Evolutionary conservation across 2,329 filamentous ascomycete genomes (phyloP).

Genomic region (Blastomyces percursus): DNA sequence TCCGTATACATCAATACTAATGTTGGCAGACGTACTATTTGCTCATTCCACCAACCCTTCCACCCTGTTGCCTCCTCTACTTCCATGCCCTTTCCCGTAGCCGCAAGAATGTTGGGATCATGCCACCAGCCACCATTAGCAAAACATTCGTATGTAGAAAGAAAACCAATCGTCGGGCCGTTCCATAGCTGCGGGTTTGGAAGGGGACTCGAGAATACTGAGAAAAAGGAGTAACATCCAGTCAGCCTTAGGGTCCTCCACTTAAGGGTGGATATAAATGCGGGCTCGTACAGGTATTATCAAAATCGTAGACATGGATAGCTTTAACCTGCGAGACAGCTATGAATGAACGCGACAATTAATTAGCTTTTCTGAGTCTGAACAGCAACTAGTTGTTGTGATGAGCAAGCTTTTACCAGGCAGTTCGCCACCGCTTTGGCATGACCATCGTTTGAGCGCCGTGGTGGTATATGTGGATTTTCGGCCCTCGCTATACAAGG

Average conservation of each 20-base stretch:
- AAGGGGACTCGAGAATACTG: constrained; percentile 82
- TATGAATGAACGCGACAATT: constrained; percentile 19
- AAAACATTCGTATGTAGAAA: constrained; percentile 66
- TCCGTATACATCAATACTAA: constrained; percentile 7
- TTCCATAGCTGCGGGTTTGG: constrained; percentile 87
- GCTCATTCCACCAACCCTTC: constrained; percentile 96
- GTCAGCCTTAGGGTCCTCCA: background rate
- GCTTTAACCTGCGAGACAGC: constrained; percentile 59
- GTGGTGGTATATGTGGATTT: constrained; percentile 50
- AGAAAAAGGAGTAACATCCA: background rate
- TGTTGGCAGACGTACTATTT: constrained; percentile 48
- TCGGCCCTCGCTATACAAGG: constrained; percentile 16
- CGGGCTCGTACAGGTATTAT: constrained; percentile 62
- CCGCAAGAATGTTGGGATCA: constrained; percentile 70
- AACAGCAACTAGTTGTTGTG: background rate
- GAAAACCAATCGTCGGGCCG: constrained; percentile 59
- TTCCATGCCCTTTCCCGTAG: constrained; percentile 72
- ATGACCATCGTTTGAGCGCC: constrained; percentile 72
- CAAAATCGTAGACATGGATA: constrained; percentile 94
- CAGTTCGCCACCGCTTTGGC: constrained; percentile 50
- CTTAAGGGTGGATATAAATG: background rate
- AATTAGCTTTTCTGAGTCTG: constrained; percentile 2
- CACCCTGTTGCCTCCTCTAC: constrained; percentile 74
- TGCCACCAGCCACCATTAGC: constrained; percentile 95
- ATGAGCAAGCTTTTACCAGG: constrained; percentile 43